These are phyloP conservation scores for Pyricularia sp. DNA, from an alignment of 2,329 filamentous ascomycete genomes.

Conservation along the genomic window DNA sequence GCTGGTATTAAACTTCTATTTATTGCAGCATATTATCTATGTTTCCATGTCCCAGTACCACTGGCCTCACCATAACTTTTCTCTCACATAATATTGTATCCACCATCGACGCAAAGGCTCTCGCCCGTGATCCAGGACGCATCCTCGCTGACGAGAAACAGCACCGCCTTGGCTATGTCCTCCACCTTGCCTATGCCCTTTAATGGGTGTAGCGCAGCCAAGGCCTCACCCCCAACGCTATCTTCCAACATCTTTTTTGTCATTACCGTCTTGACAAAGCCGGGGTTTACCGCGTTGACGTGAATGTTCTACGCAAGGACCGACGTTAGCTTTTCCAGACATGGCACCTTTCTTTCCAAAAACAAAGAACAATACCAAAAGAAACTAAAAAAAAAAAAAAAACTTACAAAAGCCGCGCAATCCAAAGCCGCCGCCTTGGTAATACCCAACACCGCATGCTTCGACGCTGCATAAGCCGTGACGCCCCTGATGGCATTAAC, in stretches of 20 bases:
- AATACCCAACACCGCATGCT: conserved; percentile 16
- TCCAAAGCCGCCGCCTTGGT: conserved; percentile 15
- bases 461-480: conserved; percentile 14
- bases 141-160: conserved; percentile 1
- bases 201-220: not conserved
- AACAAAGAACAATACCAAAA: too few species aligned
- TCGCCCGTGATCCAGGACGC: not conserved
- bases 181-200: not conserved
- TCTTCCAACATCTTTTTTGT: not conserved
- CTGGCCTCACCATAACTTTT: not conserved
- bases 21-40: too few species aligned
- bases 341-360: not conserved
- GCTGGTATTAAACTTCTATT: not conserved
- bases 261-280: conserved; percentile 17
- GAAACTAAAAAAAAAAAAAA: not conserved
- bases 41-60: not conserved
- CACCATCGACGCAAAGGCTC: not conserved
- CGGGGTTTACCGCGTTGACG: conserved; percentile 20
- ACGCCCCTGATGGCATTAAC: not conserved
- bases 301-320: conserved; percentile 13
- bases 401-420: conserved; percentile 9
- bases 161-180: not conserved
- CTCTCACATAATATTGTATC: not conserved
- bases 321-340: not conserved
- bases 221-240: not conserved